Evolutionary conservation across 2,329 filamentous ascomycete genomes (phyloP), one percentile per base, ranked within the genome.

Genomic region (Xylaria sp.): DNA sequence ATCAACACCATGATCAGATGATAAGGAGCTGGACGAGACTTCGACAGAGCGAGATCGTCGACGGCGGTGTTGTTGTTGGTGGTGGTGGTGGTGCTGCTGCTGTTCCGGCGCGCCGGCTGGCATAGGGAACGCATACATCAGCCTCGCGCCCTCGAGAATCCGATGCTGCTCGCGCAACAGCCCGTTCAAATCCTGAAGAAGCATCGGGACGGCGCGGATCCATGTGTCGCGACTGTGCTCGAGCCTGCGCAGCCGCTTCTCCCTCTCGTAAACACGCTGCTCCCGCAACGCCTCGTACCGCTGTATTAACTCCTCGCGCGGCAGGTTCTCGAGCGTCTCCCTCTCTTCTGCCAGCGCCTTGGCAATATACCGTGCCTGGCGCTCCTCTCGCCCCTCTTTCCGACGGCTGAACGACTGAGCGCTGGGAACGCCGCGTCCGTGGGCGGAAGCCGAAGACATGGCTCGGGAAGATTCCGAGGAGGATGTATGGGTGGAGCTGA

Each of bases 151-250:
- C 61, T 66, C 67, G 36, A 71, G 75, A 25, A 83, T 73, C 5
- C 76, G 77, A 25, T 77, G 75, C 47, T 75, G 75, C 42, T 75
- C 72, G n/a, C 72, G 65, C 44, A 77, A 54, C 22, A 76, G 13
- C 0, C 45, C 67, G 70, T 81, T 81, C 36, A 86, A 76, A 36
- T 79, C 81, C 39, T 83, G 79, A 44, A 86, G 74, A 3, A 86
- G 76, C 3, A 83, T 81, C 1, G 81, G 75, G 29, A 86, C 72
- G 2, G 82, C 80, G 15, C 79, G 76, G 47, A 83, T 73, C 80
- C 82, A 82, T 2, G 81, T 74, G 44, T 85, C 82, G 45, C 82
- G 80, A 55, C 83, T 82, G 17, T 78, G 77, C 74, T 86, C 84
- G 1, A 86, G 77, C 17, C 78, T 77, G 6, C 80, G 79, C 13